Conservation (phyloP, 2,329 filamentous ascomycete genomes). For the Beauveria medogensis region DNA sequence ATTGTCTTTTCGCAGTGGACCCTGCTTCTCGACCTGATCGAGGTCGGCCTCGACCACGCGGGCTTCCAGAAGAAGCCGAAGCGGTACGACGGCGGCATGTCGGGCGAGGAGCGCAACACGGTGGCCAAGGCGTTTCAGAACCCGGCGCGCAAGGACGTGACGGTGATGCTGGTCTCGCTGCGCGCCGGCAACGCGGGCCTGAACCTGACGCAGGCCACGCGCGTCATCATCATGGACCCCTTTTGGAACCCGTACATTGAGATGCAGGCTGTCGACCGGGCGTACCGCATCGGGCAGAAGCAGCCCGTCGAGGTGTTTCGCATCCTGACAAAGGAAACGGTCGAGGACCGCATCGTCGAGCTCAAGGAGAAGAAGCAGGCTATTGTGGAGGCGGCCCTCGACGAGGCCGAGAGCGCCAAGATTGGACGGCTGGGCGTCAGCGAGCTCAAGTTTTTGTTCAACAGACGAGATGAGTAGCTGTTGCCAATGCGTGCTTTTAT, state of each 20-base stretch:
- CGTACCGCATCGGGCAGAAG: conserved; percentile 78
- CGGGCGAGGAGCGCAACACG: conserved; percentile 55
- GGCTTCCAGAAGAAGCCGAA: conserved; percentile 52
- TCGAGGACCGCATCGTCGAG: conserved; percentile 78
- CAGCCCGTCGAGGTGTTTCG: conserved; percentile 71
- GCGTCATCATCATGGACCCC: conserved; percentile 84
- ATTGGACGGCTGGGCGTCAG: conserved; percentile 57
- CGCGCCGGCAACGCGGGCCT: conserved; percentile 77
- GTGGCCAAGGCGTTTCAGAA: conserved; percentile 59
- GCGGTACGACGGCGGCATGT: conserved; percentile 78
- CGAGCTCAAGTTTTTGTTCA: conserved; percentile 65
- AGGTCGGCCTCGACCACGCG: conserved; percentile 61
- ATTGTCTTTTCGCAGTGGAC: conserved; percentile 78
- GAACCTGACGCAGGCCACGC: conserved; percentile 74
- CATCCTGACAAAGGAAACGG: conserved; percentile 66
- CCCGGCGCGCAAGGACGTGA: conserved; percentile 47
- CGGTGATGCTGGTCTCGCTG: conserved; percentile 74
- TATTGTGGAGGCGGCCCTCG: conserved; percentile 70
- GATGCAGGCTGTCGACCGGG: conserved; percentile 84
- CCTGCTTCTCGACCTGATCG: conserved; percentile 62
- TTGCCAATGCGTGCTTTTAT: not conserved
- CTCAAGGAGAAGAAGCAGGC: conserved; percentile 72
- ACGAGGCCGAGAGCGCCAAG: conserved; percentile 61
- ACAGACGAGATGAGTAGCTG: conserved; percentile 11
- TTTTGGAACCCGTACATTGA: conserved; percentile 95